Conservation (phyloP, 2,329 filamentous ascomycete genomes). For the Arthrobotrys sinensis region DNA sequence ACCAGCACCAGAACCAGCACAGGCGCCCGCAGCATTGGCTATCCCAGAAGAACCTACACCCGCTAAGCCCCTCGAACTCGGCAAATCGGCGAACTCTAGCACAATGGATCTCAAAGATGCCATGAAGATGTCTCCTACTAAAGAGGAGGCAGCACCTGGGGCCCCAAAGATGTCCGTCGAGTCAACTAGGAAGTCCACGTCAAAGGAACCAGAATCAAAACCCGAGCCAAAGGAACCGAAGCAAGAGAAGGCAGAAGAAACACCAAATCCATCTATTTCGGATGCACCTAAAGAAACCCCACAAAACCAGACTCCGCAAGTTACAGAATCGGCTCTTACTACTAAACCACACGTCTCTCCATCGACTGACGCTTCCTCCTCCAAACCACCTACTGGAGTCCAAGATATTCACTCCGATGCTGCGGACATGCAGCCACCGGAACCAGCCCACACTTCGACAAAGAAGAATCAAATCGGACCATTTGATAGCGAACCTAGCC, state of each 20-base stretch:
- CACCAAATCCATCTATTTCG: neutral
- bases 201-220: neutral
- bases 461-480: slow-evolving; percentile 17
- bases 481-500: slow-evolving; percentile 3
- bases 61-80: slow-evolving; percentile 20
- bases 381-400: slow-evolving; percentile 16
- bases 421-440: slow-evolving; percentile 31
- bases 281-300: neutral
- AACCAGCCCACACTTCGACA: neutral
- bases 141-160: neutral
- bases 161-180: neutral
- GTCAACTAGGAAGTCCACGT: neutral
- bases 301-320: neutral
- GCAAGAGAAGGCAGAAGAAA: slow-evolving; percentile 12
- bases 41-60: slow-evolving; percentile 18
- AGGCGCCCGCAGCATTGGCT: neutral
- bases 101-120: slow-evolving; percentile 46
- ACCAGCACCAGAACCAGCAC: neutral
- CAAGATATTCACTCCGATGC: slow-evolving; percentile 39
- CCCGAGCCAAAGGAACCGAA: neutral
- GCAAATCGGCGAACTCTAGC: slow-evolving; percentile 19
- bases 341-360: slow-evolving; percentile 3
- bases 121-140: slow-evolving; percentile 34
- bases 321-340: neutral
- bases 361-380: slow-evolving; percentile 39